A percentile compares a stretch with the other conserved stretches of the same genome.
These are phyloP conservation scores for Coemansia sp. DNA, from an alignment of 192 early-diverging fungal genomes.

Conservation along the genomic window DNA sequence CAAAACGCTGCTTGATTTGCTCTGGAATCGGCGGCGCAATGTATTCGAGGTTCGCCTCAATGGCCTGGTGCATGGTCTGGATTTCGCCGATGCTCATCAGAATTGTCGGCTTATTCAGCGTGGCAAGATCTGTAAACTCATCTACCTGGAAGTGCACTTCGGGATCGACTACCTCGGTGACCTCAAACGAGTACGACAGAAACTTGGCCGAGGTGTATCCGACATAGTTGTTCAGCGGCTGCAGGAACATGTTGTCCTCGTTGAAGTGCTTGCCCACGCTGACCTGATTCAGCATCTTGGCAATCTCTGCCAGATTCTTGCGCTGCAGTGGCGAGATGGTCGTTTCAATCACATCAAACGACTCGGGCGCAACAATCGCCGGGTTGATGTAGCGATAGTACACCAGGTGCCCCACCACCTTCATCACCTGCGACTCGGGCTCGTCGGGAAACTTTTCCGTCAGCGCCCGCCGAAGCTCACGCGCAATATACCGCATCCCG, in stretches of 20 bases:
- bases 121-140: conserved; percentile 78
- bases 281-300: conserved; percentile 94
- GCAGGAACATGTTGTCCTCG: conserved; percentile 67
- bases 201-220: conserved; percentile 75
- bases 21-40: conserved; percentile 60
- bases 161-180: conserved; percentile 80
- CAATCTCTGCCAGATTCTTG: conserved; percentile 94
- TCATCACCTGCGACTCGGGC: conserved; percentile 76
- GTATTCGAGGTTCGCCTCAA: conserved; percentile 77
- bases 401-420: conserved; percentile 90
- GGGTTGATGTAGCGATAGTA: conserved; percentile 99
- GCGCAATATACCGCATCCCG: conserved; percentile 94
- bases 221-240: conserved; percentile 82
- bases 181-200: conserved; percentile 80
- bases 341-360: conserved; percentile 90
- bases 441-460: conserved; percentile 80
- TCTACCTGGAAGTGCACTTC: conserved; percentile 91
- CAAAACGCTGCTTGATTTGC: conserved; percentile 54
- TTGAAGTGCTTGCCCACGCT: conserved; percentile 83
- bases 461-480: conserved; percentile 77
- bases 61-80: conserved; percentile 80
- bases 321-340: conserved; percentile 84
- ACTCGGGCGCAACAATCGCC: conserved; percentile 95
- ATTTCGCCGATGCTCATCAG: conserved; percentile 92
- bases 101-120: conserved; percentile 80